Base-by-base conservation (phyloP, 345 rosid genomes). In the Hypericum perforatum region DNA sequence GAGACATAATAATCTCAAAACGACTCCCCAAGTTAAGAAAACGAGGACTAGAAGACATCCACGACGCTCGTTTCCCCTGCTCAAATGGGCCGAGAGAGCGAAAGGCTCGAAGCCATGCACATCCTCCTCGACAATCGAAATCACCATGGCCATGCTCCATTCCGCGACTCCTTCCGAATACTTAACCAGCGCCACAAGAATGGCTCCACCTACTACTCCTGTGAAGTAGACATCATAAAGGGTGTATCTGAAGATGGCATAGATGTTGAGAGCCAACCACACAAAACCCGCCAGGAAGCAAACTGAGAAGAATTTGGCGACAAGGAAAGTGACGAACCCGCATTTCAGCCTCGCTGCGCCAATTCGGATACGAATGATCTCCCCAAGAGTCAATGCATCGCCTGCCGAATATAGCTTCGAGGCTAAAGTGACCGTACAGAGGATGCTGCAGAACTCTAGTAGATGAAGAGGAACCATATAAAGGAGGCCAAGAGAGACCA, bases 401-500 rank as follows among this genome's bases (percentile, higher is more conserved):
- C 14, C 42, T 38, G 11, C 5, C 0, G 9, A 1, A 52, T 52
- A 52, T 6, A 52, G 41, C 39, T 3, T 37, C n/a, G 55, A 32
- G 8, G 55, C 55, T 8, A 37, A 6, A 6, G 11, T 8, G 39
- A 52, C 55, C 13, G 55, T 32, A 3, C 14, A 12, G 37, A 54
- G 51, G 37, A 40, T 4, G 0, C 53, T 45, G 61, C 53, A 51
- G 43, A 70, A 51, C 46, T 71, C 63, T 2, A 46, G 56, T 7
- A 67, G 69, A 56, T 68, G 74, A 45, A 64, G 68, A 5, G 63
- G 68, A 1, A 56, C 51, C 5, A 62, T 5, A 43, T 53, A 59
- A 40, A 65, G 58, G 36, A 75, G 52, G 3, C 32, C 39, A 15
- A 68, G 37, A 11, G 8, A 54, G 8, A 59, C 16, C 53, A 64